Evolutionary conservation across 2,329 filamentous ascomycete species (phyloP), one percentile per base, ranked within the genome.

Genomic region (Fusarium armeniacum): DNA sequence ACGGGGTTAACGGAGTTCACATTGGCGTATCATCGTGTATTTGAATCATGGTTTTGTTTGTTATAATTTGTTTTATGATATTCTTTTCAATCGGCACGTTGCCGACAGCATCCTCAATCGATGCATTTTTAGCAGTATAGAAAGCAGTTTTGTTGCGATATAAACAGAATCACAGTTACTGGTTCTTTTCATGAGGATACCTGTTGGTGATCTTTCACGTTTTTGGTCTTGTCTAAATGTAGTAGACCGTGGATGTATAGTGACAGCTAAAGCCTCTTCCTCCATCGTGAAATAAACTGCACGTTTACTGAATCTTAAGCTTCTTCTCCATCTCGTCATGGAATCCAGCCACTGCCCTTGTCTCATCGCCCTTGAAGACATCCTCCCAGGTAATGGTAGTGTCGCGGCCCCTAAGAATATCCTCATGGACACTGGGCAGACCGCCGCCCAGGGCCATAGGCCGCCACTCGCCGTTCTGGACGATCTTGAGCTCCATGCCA

Each of bases 261-360:
- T 38, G 38, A 60, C 56, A 45, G 20, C n/a, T 46, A 38, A 46
- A 55, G 32, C 46, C 28, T 38, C 50, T 35, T 54, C 33, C n/a
- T 22, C 44, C 44, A 45, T 22, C 40, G 24, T 32, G 32, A 52
- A 41, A 35, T 22, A 59, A 56, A 35, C 33, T 40, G 33, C 54
- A 52, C n/a, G 28, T 64, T 62, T 71, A 76, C 68, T 78, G 73
- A 78, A 98, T 97, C 86, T 90, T 92, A 81, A 97, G 84, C 86
- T 93, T 93, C 81, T 89, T 88, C 89, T 98, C 95, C 89, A 98
- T 94, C 88, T 98, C 95, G 60, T 93, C 91, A 75, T 98, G 94
- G 81, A 98, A 90, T 55, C 90, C 89, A 26, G 90, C 88, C 43
- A 89, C 83, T 65, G 88, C 86, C 75, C 90, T 87, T 78, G 89